Conservation (phyloP, 1,284 basidiomycete genomes). For the Heterobasidion parviporum region DNA sequence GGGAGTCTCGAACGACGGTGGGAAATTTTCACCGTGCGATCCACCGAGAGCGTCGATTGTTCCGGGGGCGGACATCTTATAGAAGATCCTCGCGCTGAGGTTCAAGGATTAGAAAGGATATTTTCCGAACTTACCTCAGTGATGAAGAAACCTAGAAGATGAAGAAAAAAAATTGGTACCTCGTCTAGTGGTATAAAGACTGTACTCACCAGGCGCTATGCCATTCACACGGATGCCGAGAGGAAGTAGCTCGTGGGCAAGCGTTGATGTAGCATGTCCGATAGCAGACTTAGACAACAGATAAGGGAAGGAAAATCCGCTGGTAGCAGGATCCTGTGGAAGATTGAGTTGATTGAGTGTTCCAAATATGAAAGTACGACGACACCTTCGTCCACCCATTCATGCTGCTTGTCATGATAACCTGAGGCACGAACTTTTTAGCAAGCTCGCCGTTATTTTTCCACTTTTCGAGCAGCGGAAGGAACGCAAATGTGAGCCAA, state of each 20-base stretch:
- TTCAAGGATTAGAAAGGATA: neutral
- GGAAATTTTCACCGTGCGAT: constrained; percentile 17
- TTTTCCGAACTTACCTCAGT: constrained; percentile 10
- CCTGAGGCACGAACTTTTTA: constrained; percentile 35
- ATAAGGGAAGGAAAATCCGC: constrained; percentile 36
- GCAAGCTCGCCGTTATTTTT: constrained; percentile 13
- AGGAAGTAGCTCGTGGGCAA: constrained; percentile 44
- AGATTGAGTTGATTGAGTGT: neutral
- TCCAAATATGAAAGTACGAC: neutral
- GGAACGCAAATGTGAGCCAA: constrained; percentile 44
- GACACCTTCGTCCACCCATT: constrained; percentile 44
- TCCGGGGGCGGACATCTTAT: constrained; percentile 24
- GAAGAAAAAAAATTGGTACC: neutral
- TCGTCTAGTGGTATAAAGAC: too few species aligned
- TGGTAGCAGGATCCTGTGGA: constrained; percentile 31
- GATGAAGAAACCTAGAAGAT: constrained; percentile 20
- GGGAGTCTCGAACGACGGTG: constrained; percentile 25
- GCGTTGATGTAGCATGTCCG: constrained; percentile 36
- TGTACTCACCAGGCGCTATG: constrained; percentile 34
- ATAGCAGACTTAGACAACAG: constrained; percentile 43
- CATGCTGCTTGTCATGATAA: constrained; percentile 46
- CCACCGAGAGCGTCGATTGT: constrained; percentile 23
- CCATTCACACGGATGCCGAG: constrained; percentile 51
- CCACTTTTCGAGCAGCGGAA: constrained; percentile 42
- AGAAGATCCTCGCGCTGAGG: neutral